A percentile compares a stretch with the other conserved stretches of the same genome.
phyloP scores from a whole-genome alignment of 1,284 basidiomycete species.

The Cryptococcus maquisensis region DNA sequence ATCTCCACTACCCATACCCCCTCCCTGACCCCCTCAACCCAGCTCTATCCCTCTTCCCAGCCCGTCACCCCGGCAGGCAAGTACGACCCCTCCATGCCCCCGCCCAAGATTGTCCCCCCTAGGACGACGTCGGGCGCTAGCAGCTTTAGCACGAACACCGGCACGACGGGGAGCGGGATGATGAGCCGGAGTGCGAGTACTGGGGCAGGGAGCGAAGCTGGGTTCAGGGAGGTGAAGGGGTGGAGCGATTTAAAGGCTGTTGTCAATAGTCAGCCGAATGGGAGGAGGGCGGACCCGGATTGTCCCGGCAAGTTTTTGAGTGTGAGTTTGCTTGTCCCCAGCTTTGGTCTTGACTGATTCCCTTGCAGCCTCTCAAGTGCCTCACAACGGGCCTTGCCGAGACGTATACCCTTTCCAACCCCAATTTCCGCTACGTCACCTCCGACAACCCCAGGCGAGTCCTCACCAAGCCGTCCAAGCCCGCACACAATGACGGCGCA shows the following conservation, averaged over 20 bases:
- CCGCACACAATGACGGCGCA: conserved; percentile 85
- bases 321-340: conserved; percentile 25
- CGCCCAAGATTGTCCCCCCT: conserved; percentile 13
- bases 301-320: conserved; percentile 42
- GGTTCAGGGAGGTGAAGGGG: conserved; percentile 39
- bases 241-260: conserved; percentile 37
- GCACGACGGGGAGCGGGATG: neutral
- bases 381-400: conserved; percentile 79
- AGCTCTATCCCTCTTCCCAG: conserved; percentile 35
- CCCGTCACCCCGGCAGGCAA: conserved; percentile 31
- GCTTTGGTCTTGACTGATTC: conserved; percentile 1
- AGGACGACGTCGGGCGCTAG: neutral
- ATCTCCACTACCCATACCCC: conserved; percentile 1
- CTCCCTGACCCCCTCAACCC: neutral
- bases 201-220: conserved; percentile 10
- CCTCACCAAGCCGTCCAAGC: conserved; percentile 92
- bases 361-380: conserved; percentile 70
- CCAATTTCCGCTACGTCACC: conserved; percentile 85
- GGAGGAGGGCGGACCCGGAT: conserved; percentile 43
- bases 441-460: conserved; percentile 88
- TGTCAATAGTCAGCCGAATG: conserved; percentile 30
- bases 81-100: conserved; percentile 16
- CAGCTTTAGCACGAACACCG: neutral
- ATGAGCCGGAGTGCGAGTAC: neutral
- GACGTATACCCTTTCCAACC: conserved; percentile 88